Conservation (phyloP, 495 filamentous ascomycete genomes). For the Aspergillus ostianus region DNA sequence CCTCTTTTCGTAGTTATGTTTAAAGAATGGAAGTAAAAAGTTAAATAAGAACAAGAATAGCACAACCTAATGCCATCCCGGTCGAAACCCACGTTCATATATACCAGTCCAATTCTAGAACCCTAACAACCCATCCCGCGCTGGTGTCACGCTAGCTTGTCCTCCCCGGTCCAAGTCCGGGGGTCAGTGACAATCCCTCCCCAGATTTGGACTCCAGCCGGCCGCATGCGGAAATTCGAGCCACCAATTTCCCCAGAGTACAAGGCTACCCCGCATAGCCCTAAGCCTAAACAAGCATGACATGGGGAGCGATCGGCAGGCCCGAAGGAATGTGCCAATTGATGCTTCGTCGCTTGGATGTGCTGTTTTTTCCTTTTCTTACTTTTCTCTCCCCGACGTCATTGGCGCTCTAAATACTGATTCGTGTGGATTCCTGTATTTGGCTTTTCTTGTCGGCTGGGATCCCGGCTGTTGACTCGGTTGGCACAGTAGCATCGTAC, state of each 20-base stretch:
- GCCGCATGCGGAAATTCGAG: conserved; percentile 17
- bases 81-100: background rate
- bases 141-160: background rate
- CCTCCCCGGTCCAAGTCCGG: background rate
- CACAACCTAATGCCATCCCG: no score
- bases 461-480: background rate
- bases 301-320: conserved; percentile 1
- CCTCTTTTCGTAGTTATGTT: background rate
- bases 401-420: background rate
- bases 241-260: conserved; percentile 15
- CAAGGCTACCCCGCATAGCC: conserved; percentile 1
- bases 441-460: background rate
- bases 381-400: background rate
- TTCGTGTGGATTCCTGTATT: background rate
- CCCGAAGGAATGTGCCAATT: background rate
- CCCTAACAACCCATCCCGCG: background rate
- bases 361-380: background rate
- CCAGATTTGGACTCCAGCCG: background rate
- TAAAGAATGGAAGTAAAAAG: no score
- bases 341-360: background rate
- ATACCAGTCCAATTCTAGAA: background rate
- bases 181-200: background rate
- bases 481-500: background rate
- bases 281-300: conserved; percentile 2
- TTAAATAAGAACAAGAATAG: background rate